A percentile compares a stretch with the other conserved stretches of the same genome.
Conservation (phyloP, 2,329 filamentous ascomycete species). For the Botryotinia narcissicola region DNA sequence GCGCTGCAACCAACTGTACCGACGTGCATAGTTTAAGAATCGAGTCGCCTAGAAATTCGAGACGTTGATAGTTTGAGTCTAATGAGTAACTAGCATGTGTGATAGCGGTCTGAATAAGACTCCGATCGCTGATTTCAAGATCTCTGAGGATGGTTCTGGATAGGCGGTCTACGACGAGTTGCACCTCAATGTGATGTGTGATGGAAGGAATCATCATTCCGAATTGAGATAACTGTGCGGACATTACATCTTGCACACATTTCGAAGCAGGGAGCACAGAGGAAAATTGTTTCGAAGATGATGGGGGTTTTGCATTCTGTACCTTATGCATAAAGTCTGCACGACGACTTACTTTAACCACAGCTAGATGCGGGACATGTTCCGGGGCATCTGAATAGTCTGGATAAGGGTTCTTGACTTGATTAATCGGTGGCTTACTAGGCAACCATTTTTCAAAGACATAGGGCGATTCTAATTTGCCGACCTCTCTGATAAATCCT, state of each 20-base stretch:
- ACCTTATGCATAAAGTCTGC: constrained; percentile 56
- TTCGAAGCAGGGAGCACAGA: constrained; percentile 46
- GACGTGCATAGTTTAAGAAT: constrained; percentile 74
- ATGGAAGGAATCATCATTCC: constrained; percentile 71
- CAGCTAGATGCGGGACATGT: constrained; percentile 49
- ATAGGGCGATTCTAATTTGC: constrained; percentile 31
- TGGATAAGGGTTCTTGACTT: constrained; percentile 42
- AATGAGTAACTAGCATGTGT: constrained; percentile 61
- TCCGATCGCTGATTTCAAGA: constrained; percentile 53
- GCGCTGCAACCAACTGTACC: constrained; percentile 57
- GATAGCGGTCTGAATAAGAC: constrained; percentile 66
- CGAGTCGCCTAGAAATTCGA: constrained; percentile 86
- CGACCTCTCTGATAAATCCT: constrained; percentile 30
- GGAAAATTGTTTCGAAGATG: constrained; percentile 40
- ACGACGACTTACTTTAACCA: constrained; percentile 52
- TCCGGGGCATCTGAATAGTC: constrained; percentile 43
- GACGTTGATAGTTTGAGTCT: constrained; percentile 69
- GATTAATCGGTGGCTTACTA: constrained; percentile 45
- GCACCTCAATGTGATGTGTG: constrained; percentile 64
- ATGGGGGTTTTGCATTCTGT: not conserved
- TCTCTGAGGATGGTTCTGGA: constrained; percentile 51
- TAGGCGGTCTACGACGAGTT: constrained; percentile 61
- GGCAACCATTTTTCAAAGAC: constrained; percentile 44
- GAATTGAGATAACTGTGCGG: constrained; percentile 43
- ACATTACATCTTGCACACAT: constrained; percentile 51